A percentile compares a stretch with the other conserved stretches of the same genome.
Conservation (phyloP, 192 early-diverging fungal genomes). For the Entrophospora sp. region DNA sequence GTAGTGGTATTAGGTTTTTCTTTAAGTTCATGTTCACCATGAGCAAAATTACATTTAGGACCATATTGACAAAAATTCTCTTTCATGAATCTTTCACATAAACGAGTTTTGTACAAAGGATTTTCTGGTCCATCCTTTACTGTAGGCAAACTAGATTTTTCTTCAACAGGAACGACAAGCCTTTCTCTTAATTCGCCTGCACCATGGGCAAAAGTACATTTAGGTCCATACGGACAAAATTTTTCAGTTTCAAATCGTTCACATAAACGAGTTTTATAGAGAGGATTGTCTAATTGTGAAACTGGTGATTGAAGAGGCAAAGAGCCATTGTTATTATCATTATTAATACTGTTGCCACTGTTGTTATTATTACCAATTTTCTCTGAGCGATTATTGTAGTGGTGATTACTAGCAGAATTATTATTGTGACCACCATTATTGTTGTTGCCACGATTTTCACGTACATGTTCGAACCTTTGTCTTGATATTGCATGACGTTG, state of each 20-base stretch:
- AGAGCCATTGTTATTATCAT: too few relatives aligned
- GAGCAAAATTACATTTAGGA: constrained; percentile 71
- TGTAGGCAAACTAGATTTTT: background rate
- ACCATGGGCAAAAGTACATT: constrained; percentile 73
- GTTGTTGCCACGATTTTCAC: constrained; percentile 14
- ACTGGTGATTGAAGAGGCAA: too few relatives aligned
- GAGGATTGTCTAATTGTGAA: too few relatives aligned
- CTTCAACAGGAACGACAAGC: constrained; percentile 19
- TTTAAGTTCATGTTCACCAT: constrained; percentile 31
- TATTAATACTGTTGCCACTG: too few relatives aligned
- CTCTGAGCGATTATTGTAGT: constrained; percentile 18
- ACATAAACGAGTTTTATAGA: too few relatives aligned
- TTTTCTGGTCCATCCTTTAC: constrained; percentile 39
- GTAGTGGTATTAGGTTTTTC: constrained; percentile 17
- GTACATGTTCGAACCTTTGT: constrained; percentile 18
- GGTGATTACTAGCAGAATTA: too few relatives aligned
- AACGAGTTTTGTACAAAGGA: too few relatives aligned
- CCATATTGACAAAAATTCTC: constrained; percentile 73
- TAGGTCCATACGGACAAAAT: constrained; percentile 54
- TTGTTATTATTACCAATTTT: constrained; percentile 23
- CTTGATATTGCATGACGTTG: constrained; percentile 32
- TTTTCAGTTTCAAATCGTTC: constrained; percentile 69
- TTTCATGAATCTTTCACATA: too few relatives aligned
- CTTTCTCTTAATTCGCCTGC: constrained; percentile 52
- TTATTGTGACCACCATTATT: too few relatives aligned